phyloP scores from a whole-genome alignment of 768 basidiomycete species.

The Rickenella mellea region DNA sequence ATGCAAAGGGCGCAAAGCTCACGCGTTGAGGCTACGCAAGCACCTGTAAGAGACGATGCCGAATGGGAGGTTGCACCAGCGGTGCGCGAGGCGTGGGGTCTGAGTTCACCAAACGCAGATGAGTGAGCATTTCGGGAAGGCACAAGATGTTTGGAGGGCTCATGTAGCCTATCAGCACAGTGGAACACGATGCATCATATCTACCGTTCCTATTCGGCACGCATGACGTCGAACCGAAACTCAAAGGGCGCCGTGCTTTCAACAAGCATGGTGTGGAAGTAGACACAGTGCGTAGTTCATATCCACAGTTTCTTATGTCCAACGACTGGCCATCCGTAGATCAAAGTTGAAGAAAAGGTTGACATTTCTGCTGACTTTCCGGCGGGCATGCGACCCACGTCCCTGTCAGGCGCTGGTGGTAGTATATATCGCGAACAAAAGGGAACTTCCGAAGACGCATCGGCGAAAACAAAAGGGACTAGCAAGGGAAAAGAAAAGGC shows the following conservation, averaged over 20 bases:
- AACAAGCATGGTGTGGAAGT: slow-evolving; percentile 40
- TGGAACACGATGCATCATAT: slow-evolving; percentile 53
- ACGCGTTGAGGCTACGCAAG: slow-evolving; percentile 39
- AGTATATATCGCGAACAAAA: no score
- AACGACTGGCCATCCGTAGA: no score
- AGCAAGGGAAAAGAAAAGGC: neutral
- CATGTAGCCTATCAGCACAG: slow-evolving; percentile 12
- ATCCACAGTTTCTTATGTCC: no score
- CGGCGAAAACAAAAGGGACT: no score
- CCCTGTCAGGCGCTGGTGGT: no score
- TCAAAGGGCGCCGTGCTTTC: slow-evolving; percentile 45
- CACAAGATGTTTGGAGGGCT: no score
- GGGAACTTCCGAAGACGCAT: no score
- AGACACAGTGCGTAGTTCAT: no score
- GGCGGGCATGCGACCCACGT: no score
- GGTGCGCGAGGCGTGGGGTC: slow-evolving; percentile 43
- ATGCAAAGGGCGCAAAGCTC: slow-evolving; percentile 61
- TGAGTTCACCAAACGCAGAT: slow-evolving; percentile 1
- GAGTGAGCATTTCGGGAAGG: slow-evolving; percentile 6
- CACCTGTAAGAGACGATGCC: slow-evolving; percentile 50
- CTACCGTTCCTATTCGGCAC: slow-evolving; percentile 50
- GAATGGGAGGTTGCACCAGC: slow-evolving; percentile 54
- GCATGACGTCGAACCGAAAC: slow-evolving; percentile 14
- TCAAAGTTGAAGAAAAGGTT: no score
- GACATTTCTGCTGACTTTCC: no score